Conservation (phyloP, 1,139 yeast genomes). For the Lizanozyma gosingica region DNA sequence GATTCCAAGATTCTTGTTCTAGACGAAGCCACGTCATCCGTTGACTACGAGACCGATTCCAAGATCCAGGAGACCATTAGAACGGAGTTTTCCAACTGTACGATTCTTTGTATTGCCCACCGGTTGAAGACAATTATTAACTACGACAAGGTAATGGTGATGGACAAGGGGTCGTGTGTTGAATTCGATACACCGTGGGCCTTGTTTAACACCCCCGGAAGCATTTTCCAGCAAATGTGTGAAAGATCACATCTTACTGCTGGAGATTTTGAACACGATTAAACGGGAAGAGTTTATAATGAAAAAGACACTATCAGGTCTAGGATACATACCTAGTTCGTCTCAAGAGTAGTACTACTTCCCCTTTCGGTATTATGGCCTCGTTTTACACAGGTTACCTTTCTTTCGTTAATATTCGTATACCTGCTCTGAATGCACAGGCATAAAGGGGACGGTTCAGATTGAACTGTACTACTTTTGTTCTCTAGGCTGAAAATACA, state of each 20-base stretch:
- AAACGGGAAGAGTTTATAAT: too few species aligned
- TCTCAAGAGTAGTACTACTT: too few species aligned
- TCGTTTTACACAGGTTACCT: too few species aligned
- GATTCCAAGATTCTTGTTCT: constrained; percentile 28
- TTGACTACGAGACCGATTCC: constrained; percentile 36
- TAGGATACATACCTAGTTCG: too few species aligned
- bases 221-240: constrained; percentile 19
- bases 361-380: too few species aligned
- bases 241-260: constrained; percentile 15
- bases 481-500: too few species aligned
- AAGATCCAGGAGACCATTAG: constrained; percentile 28
- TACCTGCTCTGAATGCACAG: too few species aligned
- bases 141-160: constrained; percentile 29
- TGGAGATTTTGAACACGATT: constrained; percentile 10
- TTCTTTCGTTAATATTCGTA: too few species aligned
- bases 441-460: too few species aligned
- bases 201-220: constrained; percentile 11
- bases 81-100: constrained; percentile 26
- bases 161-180: constrained; percentile 20
- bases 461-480: too few species aligned
- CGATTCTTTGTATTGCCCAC: constrained; percentile 35
- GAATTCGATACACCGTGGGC: constrained; percentile 19
- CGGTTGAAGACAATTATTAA: constrained; percentile 30
- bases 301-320: too few species aligned
- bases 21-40: constrained; percentile 37